These are phyloP conservation scores for Phytopythium vexans DNA, from an alignment of 352 stramenopile genomes.

Conservation along the genomic window DNA sequence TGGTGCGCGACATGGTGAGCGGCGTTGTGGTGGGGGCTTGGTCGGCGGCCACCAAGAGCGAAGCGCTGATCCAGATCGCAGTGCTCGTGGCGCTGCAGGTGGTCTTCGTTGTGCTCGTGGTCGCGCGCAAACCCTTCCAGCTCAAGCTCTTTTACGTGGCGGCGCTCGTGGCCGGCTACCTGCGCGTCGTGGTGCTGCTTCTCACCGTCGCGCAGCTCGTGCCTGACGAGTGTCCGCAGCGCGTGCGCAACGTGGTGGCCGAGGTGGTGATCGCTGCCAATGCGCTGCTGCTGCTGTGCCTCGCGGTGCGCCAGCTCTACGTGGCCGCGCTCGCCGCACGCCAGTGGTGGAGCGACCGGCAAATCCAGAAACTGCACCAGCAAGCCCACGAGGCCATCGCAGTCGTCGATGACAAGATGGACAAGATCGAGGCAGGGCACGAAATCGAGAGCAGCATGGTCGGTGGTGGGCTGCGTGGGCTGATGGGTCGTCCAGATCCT, in stretches of 20 bases:
- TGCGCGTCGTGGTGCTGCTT: slow-evolving; percentile 42
- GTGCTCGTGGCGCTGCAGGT: slow-evolving; percentile 38
- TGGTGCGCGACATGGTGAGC: slow-evolving; percentile 38
- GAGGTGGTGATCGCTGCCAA: slow-evolving; percentile 46
- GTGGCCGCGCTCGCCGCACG: slow-evolving; percentile 14
- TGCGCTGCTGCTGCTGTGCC: slow-evolving; percentile 32
- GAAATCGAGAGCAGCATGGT: too few species aligned
- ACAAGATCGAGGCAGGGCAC: too few species aligned
- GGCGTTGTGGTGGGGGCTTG: slow-evolving; percentile 30
- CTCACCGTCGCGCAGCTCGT: slow-evolving; percentile 36
- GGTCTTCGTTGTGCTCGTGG: slow-evolving; percentile 30
- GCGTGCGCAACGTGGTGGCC: slow-evolving; percentile 32
- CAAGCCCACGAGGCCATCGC: too few species aligned
- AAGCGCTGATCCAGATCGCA: slow-evolving; percentile 35
- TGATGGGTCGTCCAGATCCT: too few species aligned
- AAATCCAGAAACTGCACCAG: too few species aligned
- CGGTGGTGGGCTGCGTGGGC: too few species aligned
- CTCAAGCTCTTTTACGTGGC: slow-evolving; percentile 39
- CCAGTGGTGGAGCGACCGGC: slow-evolving; percentile 7
- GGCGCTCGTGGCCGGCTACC: slow-evolving; percentile 28
- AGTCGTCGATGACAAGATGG: too few species aligned
- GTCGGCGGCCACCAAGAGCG: slow-evolving; percentile 7
- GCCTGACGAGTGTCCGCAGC: slow-evolving; percentile 31
- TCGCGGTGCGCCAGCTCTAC: slow-evolving; percentile 41
- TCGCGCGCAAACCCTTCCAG: slow-evolving; percentile 38